A percentile compares a stretch with the other conserved stretches of the same genome.
These are phyloP conservation scores for Botrytis fragariae DNA, from an alignment of 2,329 filamentous ascomycete genomes.

Conservation along the genomic window DNA sequence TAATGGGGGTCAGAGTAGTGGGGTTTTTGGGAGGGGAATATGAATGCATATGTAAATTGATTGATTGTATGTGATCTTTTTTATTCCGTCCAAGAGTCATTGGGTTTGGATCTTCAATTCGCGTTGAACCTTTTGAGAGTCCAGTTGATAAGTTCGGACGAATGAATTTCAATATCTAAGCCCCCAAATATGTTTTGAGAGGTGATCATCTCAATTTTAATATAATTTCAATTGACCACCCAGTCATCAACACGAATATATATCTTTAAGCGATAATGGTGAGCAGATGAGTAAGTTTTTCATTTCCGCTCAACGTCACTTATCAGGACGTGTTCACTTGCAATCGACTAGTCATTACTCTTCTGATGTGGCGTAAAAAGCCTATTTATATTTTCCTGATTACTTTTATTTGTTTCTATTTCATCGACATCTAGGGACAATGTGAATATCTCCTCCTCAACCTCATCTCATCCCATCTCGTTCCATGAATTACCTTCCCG, in stretches of 20 bases:
- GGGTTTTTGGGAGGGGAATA: background rate
- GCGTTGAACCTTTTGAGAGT: background rate
- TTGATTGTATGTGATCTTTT: background rate
- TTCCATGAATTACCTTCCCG: conserved; percentile 29
- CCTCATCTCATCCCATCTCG: background rate
- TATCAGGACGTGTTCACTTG: background rate
- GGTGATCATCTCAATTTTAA: too few species aligned
- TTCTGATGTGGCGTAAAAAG: background rate
- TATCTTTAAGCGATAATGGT: too few species aligned
- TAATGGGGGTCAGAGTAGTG: background rate
- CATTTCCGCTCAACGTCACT: too few species aligned
- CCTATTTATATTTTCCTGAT: background rate
- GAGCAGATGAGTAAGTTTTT: too few species aligned
- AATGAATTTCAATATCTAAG: background rate
- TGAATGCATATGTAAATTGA: background rate
- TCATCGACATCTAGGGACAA: too few species aligned
- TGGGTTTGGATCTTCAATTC: background rate
- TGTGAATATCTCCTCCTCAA: background rate
- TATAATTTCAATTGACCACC: too few species aligned
- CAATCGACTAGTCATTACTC: background rate
- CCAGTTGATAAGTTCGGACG: too few species aligned
- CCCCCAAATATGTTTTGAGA: too few species aligned
- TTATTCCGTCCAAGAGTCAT: background rate
- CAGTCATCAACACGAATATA: too few species aligned
- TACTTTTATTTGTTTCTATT: background rate